Evolutionary conservation across 768 basidiomycete species (phyloP), one percentile per base, ranked within the genome.

Genomic region (Tricholoma hemisulphureum): DNA sequence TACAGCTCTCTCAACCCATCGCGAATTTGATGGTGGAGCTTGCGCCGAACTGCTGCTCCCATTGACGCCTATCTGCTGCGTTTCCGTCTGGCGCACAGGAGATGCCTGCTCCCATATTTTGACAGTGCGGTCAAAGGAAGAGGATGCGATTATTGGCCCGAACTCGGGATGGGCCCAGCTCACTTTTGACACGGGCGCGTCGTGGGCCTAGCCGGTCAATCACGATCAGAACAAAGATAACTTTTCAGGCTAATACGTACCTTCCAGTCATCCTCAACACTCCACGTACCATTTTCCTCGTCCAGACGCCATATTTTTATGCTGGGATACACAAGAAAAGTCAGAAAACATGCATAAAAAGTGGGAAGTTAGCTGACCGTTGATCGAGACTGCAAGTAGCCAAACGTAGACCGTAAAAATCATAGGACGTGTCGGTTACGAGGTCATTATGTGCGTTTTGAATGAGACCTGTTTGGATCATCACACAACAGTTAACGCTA

Each of bases 121-220:
- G 55, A 95, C 91, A 0, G 91, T 91, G 23, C 95, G 83, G 73
- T 98, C 96, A 65, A 95, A 94, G 2, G 90, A 93, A 4, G 86
- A 84, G 3, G 91, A 92, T 0, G 93, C 93, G 55, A 98, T 77
- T 53, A 97, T 83, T 1, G 86, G 83, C 4, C 94, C 95, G 58
- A 94, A 95, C 71, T 95, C 88, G 4, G 96, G 94, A 67, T 95
- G 94, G 1, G 93, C 93, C 91, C 94, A 98, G 53, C 83, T 83
- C 13, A 97, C 64, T 69, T 83, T 87, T 7, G 93, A 84, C 34
- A 97, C 80, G 0, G 95, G 86, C 14, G 94, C 94, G 65, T 96
- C 93, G 69, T 98, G 95, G n/a, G 95, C 96, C 92, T 96, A 65
- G 28, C 35, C 14, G 21, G 18, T 34, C 5, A 45, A 6, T 7